Evolutionary conservation across 768 basidiomycete genomes (phyloP), one percentile per base, ranked within the genome.

Genomic region (Daedaleopsis nitida): DNA sequence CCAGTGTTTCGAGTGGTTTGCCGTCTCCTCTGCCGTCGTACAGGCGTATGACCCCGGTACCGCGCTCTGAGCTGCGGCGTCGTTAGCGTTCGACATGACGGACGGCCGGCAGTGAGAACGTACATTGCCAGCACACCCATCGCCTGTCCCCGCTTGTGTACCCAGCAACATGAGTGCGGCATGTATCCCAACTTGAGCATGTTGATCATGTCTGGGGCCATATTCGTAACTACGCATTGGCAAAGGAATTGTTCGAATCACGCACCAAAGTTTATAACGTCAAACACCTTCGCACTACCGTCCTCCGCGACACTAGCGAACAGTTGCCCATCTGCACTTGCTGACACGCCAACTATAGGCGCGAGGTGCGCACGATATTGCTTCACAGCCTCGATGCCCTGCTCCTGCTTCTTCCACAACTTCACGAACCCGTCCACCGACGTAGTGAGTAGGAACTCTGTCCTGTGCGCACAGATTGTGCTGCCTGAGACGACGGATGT

Each of bases 401-500:
- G 73, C 21, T 95, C 91, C 77, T 97, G 95, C 75, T 99, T 99
- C 80, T 97, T 98, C 97, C 97, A 99, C n/a, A 99, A 76, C 73
- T 99, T 99, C 64, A 98, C 75, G 74, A 95, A 91, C 2, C 97
- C 97, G 71, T 98, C 97, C 11, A 94, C 75, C 3, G 96, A 98
- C 1, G 96, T 95, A 8, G 97, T 99, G 52, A 99, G 82, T 45
- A 98, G 70, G 70, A 98, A 99, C 59, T 94, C 88, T 13, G 94
- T 96, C 73, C 96, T 97, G 66, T 4, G n/a, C 17, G 6, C 16
- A 17, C 37, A 44, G 39, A 9, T 32, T 16, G 8, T 39, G 47
- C 37, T 35, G 65, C 13, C 44, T 42, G 13, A 52, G 44, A 45
- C 7, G 37, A 51, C 35, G 27, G 11, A 21, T 14, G 8, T 37